Evolutionary conservation across 2,329 filamentous ascomycete species (phyloP).

Genomic region (Pseudocercospora macadamiae): DNA sequence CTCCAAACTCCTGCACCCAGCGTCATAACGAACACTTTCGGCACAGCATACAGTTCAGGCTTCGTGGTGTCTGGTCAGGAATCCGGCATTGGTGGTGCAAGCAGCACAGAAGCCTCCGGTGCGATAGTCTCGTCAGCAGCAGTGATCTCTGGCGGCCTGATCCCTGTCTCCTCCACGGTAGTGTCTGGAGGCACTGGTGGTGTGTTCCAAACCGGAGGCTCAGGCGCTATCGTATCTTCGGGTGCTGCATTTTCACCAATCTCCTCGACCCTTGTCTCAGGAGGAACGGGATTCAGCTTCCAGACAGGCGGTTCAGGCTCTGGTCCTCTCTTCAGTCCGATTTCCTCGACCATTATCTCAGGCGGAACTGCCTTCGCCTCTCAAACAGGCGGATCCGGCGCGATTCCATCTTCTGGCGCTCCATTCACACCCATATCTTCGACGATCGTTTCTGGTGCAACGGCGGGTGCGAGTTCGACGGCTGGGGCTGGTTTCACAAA

Average conservation of each 20-base stretch:
- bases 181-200: conserved; percentile 3
- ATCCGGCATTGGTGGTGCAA: conserved; percentile 21
- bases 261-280: conserved; percentile 10
- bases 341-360: conserved; percentile 12
- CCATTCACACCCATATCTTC: conserved; percentile 18
- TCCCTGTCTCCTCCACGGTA: conserved; percentile 10
- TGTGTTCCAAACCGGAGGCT: not conserved
- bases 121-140: conserved; percentile 12
- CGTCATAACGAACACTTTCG: conserved; percentile 21
- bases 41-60: conserved; percentile 30
- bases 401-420: not conserved
- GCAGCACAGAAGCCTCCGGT: conserved; percentile 21
- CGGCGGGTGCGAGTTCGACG: conserved; percentile 5
- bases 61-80: conserved; percentile 24
- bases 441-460: conserved; percentile 9
- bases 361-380: conserved; percentile 2
- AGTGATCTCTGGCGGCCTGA: not conserved
- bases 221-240: conserved; percentile 15
- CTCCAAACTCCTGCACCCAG: conserved; percentile 20
- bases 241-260: conserved; percentile 13
- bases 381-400: not conserved
- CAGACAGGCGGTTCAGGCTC: conserved; percentile 15
- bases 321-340: conserved; percentile 4
- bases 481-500: conserved; percentile 1
- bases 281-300: conserved; percentile 14